Conservation (phyloP, 768 basidiomycete species). For the Gymnopilus dilepis region DNA sequence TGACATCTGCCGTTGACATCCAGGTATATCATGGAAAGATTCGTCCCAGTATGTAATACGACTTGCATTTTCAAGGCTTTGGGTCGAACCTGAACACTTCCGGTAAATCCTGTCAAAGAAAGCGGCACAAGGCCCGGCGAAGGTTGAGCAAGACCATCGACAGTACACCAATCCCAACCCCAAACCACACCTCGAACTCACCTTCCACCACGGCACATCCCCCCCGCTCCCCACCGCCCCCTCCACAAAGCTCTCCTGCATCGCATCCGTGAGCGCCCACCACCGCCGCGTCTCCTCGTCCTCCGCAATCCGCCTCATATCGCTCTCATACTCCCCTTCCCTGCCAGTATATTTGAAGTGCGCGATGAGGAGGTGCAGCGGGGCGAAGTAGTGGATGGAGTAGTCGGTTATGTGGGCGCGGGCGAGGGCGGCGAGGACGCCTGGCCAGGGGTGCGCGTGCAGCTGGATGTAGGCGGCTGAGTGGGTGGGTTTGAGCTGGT, state of each 20-base stretch:
- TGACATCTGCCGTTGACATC: no score
- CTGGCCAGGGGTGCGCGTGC: slow-evolving; percentile 71
- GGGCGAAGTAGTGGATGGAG: slow-evolving; percentile 73
- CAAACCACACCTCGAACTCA: slow-evolving; percentile 35
- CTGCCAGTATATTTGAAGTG: slow-evolving; percentile 75
- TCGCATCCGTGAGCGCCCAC: slow-evolving; percentile 78
- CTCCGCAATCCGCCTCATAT: slow-evolving; percentile 68
- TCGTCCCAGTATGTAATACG: neutral
- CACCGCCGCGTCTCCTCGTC: slow-evolving; percentile 75
- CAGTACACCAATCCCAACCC: neutral
- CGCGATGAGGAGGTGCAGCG: slow-evolving; percentile 72
- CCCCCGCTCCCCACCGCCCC: slow-evolving; percentile 73
- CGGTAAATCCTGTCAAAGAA: slow-evolving; percentile 47
- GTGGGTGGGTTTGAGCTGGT: slow-evolving; percentile 58
- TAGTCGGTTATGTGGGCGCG: slow-evolving; percentile 74
- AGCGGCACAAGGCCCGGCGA: neutral
- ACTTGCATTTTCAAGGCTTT: slow-evolving; percentile 9
- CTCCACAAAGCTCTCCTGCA: slow-evolving; percentile 79
- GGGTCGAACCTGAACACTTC: slow-evolving; percentile 79
- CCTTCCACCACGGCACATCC: slow-evolving; percentile 75
- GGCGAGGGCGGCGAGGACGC: slow-evolving; percentile 66
- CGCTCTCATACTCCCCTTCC: slow-evolving; percentile 63
- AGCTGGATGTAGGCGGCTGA: slow-evolving; percentile 59
- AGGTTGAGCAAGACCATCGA: neutral
- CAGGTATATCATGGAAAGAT: neutral